phyloP scores from a whole-genome alignment of 345 rosid genomes.

The Camelina laxa region DNA sequence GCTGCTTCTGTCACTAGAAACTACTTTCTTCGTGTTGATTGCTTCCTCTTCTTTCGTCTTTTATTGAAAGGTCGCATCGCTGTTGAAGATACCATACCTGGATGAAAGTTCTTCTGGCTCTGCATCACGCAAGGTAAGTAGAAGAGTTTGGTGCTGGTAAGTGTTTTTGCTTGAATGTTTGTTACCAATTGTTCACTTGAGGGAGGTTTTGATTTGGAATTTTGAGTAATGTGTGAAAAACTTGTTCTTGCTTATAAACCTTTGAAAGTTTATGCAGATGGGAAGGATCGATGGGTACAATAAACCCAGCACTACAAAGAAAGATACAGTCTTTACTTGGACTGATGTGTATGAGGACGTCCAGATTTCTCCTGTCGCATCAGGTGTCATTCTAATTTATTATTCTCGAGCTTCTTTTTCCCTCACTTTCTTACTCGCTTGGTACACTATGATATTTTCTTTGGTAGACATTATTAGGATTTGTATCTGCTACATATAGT shows the following conservation, averaged over 20 bases:
- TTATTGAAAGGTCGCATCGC: constrained; percentile 66
- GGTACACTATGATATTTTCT: neutral
- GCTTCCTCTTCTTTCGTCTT: neutral
- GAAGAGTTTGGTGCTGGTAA: neutral
- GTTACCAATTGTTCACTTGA: neutral
- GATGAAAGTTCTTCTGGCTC: constrained; percentile 77
- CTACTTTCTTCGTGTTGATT: constrained; percentile 1
- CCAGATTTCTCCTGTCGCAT: constrained; percentile 33
- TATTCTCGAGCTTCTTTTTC: neutral
- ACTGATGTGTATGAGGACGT: constrained; percentile 66
- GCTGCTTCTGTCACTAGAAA: neutral
- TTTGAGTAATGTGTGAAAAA: constrained; percentile 5
- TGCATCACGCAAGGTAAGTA: constrained; percentile 72
- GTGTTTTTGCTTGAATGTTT: neutral
- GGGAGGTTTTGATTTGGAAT: neutral
- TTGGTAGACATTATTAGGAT: neutral
- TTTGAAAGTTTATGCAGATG: constrained; percentile 54
- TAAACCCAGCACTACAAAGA: constrained; percentile 53
- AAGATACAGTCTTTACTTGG: constrained; percentile 72
- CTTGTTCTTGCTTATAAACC: constrained; percentile 14
- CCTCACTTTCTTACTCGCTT: neutral
- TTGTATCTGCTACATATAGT: constrained; percentile 1
- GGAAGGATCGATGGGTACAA: constrained; percentile 75
- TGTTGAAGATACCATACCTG: constrained; percentile 83
- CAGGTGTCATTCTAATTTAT: constrained; percentile 44